Evolutionary conservation across 208 protist species (phyloP), one percentile per base, ranked within the genome.

Genomic region (Acanthamoeba triangularis): DNA sequence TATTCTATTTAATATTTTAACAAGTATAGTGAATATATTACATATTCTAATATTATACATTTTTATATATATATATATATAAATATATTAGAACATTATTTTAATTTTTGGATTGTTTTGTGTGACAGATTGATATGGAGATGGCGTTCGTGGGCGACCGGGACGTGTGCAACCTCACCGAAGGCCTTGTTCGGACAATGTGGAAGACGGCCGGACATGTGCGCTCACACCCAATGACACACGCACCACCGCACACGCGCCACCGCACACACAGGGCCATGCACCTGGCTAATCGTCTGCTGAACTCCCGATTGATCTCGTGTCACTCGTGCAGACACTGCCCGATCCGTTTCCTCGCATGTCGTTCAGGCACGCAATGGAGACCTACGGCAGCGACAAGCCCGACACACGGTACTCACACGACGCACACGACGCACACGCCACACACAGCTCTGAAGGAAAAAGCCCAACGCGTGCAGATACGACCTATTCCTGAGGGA

Each of bases 341-440:
- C 14, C 94, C 41, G 91, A 93, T 49, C 96, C 97, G 16, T 97
- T 98, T 28, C 49, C 37, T 10, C 33, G 80, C 33, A 97, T 98
- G 94, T 95, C 84, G 2, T 98, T 95, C 74, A 54, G 56, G 16
- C 90, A 98, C 28, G 98, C 96, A 10, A 96, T 98, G 63, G 69
- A 69, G 23, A 61, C 7, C 5, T 98, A 98, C 94, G 97, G 97
- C 35, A 87, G 54, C n/a, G 97, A 98, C 94, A 98, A 98, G 56
- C 97, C 97, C 30, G 97, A 98, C 49, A 92, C 93, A 23, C 49
- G 97, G 59, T 97, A 94, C 74, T 76, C 23, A 72, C 63, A 35
- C 6, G 63, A 37, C 10, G 10, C 63, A 28, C 28, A 18, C 2
- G 72, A 28, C 5, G 1, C 18, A 76, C 30, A 41, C 30, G 33